Base-by-base conservation (phyloP, 176 grass and related monocot species). In the Neostapfia colusana region DNA sequence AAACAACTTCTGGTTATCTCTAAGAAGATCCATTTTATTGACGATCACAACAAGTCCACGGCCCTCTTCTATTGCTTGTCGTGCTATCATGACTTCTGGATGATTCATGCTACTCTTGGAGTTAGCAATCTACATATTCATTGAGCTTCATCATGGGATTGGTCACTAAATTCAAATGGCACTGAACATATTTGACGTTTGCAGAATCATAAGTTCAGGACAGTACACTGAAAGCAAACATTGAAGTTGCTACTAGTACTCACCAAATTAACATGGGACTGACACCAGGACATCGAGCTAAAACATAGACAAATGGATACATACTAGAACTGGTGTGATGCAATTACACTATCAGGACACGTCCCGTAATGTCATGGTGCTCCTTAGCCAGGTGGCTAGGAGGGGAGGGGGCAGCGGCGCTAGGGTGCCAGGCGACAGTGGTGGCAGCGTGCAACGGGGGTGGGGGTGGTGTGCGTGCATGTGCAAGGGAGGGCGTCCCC, bases 11-110 rank as follows among this genome's bases (percentile, higher is more conserved):
- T 81, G 75, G 7, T 88, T 88, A 57, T 85, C 85, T 76, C 88
- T 86, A 75, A 97, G 91, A 40, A 97, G 89, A 89, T 97, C 94
- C 91, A 97, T 97, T 90, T 97, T 97, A 65, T 97, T 97, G 58
- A 97, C 91, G 67, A 97, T 43, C 76, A 97, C 91, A 69, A 97
- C 82, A 39, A 97, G 82, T 42, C 91, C 94, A 81, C 91, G 90
- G 4, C 94, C 94, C 87, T 97, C 94, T 91, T 97, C 94, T 71
- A 97, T 87, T 65, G 94, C 84, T 88, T 93, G 91, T 0, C 91
- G 91, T 70, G 94, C 94, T 73, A 97, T 97, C 62, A 91, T 36
- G 65, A 93, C 91, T 83, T 97, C 94, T 34, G 89, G 79, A 79
- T 93, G 94, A 65, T 89, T 91, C 91, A 93, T 89, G 69, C 94